Percentiles rank a stretch among this genome's conserved stretches.
Conservation (phyloP, 2,329 filamentous ascomycete species). For the Apiospora arundinis region DNA sequence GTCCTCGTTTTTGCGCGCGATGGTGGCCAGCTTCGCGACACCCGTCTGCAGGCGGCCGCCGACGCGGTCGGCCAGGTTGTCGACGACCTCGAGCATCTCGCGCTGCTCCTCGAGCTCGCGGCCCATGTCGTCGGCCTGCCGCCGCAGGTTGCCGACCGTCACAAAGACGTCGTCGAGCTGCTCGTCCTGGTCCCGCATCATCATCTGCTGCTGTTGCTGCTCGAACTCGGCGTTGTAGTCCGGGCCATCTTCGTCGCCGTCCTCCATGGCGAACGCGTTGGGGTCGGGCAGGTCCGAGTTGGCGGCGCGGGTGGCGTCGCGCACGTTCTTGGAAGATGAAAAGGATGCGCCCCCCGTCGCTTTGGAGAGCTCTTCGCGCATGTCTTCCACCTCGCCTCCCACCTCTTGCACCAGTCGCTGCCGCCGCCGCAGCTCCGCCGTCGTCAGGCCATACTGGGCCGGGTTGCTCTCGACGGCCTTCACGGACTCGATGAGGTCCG, state of each 20-base stretch:
- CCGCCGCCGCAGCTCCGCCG: conserved; percentile 81
- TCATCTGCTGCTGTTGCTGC: conserved; percentile 86
- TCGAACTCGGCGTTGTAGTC: conserved; percentile 83
- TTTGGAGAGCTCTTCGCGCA: conserved; percentile 81
- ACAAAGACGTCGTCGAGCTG: conserved; percentile 91
- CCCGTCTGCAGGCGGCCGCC: conserved; percentile 85
- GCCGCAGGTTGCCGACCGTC: conserved; percentile 87
- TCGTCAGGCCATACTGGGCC: conserved; percentile 82
- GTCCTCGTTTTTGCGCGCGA: conserved; percentile 92
- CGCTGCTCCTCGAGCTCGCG: conserved; percentile 94
- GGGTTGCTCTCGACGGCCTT: conserved; percentile 87
- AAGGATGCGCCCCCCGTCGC: conserved; percentile 41
- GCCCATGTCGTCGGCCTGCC: conserved; percentile 95
- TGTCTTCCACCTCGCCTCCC: conserved; percentile 86
- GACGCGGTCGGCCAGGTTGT: conserved; percentile 84
- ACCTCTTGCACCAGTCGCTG: conserved; percentile 86
- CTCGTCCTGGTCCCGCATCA: conserved; percentile 95
- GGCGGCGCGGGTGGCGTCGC: conserved; percentile 42
- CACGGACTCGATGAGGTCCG: conserved; percentile 87
- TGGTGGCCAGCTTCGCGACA: conserved; percentile 82
- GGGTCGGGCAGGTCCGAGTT: conserved; percentile 58
- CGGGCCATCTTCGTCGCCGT: conserved; percentile 45
- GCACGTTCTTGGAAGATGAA: conserved; percentile 19
- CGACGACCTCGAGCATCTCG: conserved; percentile 86
- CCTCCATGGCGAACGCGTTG: conserved; percentile 61